Evolutionary conservation across 164 flowering plant genomes (phyloP), one percentile per base, ranked within the genome.

Genomic region (Macadamia integrifolia): DNA sequence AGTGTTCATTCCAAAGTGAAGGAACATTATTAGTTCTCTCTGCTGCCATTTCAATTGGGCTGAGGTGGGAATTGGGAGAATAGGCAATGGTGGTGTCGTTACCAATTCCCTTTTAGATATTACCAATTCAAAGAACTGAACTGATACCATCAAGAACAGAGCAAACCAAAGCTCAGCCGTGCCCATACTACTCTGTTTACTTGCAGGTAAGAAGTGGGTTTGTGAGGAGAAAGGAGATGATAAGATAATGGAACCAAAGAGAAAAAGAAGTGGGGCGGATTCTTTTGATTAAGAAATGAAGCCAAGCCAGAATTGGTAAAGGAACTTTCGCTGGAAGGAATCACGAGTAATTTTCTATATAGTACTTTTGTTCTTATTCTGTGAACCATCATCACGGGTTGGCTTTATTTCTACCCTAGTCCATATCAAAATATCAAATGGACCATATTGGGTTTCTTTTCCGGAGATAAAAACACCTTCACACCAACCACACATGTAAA

Each of bases 1-100:
- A 9, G 97, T 91, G 81, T 93, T 93, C 77, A 90, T 85, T 3
- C 97, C 98, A 58, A 93, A 93, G 67, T 93, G 98, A 61, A 83
- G 76, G 86, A 93, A 91, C 93, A 93, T 89, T 18, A 90, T 79
- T 67, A 91, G 32, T 62, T 93, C 98, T 55, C 93, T 77, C 56
- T 82, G 89, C 55, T 94, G 98, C 98, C 98, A 92, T 92, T 87
- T 80, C 3, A 94, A 67, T 62, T 90, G 98, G 55, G 97, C 74
- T 50, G 71, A 80, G 13, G 91, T 69, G 1, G 98, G 98, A 0
- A 92, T 80, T 0, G 97, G 97, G 0, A 85, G 89, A 52, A 91
- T 42, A 3, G 98, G 98, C 70, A 94, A 69, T 29, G 98, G 98
- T 6, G 96, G 97, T 14, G 92, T 73, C 2, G 77, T 69, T 1